Evolutionary conservation across 2,329 filamentous ascomycete species (phyloP).

Genomic region (Periconia digitata): DNA sequence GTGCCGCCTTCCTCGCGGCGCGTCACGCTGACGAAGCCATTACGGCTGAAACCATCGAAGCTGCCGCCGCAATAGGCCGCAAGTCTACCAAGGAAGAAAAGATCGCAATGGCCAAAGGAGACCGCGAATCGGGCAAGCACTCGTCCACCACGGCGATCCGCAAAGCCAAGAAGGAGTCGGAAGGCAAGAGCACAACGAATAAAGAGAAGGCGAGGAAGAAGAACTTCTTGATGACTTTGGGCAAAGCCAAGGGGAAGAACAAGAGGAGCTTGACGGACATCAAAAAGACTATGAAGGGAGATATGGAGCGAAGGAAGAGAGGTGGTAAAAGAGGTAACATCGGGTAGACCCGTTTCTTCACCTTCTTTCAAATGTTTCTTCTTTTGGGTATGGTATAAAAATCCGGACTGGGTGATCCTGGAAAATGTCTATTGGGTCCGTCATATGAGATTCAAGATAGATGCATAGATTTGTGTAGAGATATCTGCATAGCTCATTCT

Average conservation of each 20-base stretch:
- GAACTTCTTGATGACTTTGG: conserved; percentile 98
- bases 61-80: conserved; percentile 72
- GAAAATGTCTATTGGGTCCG: too few relatives aligned
- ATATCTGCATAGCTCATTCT: too few relatives aligned
- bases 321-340: conserved; percentile 79
- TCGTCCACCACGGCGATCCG: conserved; percentile 82
- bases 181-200: conserved; percentile 96
- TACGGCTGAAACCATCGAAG: conserved; percentile 89
- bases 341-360: too few relatives aligned
- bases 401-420: too few relatives aligned
- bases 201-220: conserved; percentile 96
- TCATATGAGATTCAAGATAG: too few relatives aligned
- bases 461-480: too few relatives aligned
- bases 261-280: conserved; percentile 92
- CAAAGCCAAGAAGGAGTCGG: conserved; percentile 81
- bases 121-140: conserved; percentile 74
- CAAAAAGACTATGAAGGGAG: conserved; percentile 74
- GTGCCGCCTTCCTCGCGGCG: conserved; percentile 40
- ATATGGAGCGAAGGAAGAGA: conserved; percentile 79
- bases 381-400: not conserved
- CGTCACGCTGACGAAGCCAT: conserved; percentile 84
- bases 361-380: too few relatives aligned
- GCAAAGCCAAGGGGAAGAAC: conserved; percentile 93
- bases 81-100: conserved; percentile 90
- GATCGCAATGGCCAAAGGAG: conserved; percentile 78